phyloP scores from a whole-genome alignment of 495 filamentous ascomycete species.

The Acidiella bohemica region DNA sequence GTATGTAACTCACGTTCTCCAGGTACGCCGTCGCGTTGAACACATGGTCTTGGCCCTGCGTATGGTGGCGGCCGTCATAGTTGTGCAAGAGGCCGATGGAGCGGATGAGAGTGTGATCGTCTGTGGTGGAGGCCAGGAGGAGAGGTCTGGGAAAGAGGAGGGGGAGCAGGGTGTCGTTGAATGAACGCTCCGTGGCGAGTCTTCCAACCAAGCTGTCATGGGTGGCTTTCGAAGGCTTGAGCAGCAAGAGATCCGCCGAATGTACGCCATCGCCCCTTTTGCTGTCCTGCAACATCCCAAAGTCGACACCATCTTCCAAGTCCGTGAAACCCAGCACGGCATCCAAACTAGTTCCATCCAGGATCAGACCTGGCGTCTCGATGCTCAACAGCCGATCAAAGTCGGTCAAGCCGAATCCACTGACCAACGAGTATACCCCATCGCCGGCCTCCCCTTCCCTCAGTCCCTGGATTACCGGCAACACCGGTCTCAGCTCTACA shows the following conservation, averaged over 20 bases:
- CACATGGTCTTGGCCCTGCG: neutral
- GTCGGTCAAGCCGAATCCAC: constrained; percentile 29
- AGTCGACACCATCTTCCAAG: constrained; percentile 15
- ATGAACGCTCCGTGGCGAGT: constrained; percentile 7
- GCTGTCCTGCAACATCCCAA: constrained; percentile 26
- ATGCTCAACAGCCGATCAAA: constrained; percentile 34
- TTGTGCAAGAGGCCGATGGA: constrained; percentile 15
- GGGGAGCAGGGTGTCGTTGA: constrained; percentile 24
- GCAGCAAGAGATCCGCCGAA: constrained; percentile 22
- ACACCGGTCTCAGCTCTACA: constrained; percentile 32
- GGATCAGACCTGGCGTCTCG: constrained; percentile 30
- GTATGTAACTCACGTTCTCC: constrained; percentile 30
- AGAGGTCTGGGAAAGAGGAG: constrained; percentile 18
- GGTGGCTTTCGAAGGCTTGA: constrained; percentile 21
- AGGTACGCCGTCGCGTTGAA: constrained; percentile 33
- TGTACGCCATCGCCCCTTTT: constrained; percentile 19
- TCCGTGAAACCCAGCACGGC: constrained; percentile 30
- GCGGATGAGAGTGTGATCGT: constrained; percentile 7
- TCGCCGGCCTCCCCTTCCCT: constrained; percentile 16
- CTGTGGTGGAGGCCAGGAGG: constrained; percentile 11
- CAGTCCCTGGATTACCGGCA: constrained; percentile 20
- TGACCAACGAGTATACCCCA: constrained; percentile 27
- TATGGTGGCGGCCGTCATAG: too few relatives aligned
- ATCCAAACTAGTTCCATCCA: constrained; percentile 32
- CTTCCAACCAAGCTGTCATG: constrained; percentile 13